Evolutionary conservation across 768 basidiomycete species (phyloP).

Genomic region (Tricholoma hemisulphureum): DNA sequence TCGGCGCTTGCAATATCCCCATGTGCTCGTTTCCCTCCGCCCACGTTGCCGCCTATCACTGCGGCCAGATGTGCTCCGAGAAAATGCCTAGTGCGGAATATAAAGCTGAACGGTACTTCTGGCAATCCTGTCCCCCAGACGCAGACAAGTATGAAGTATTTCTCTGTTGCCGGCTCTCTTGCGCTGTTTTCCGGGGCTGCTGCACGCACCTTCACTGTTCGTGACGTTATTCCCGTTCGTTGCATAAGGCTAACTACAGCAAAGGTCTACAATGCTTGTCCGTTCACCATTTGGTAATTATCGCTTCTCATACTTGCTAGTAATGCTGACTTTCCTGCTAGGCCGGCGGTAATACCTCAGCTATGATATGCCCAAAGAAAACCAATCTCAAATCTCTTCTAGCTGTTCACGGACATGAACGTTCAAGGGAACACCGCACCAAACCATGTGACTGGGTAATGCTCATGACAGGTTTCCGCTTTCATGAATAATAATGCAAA

Average conservation of each 20-base stretch:
- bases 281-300: constrained; percentile 65
- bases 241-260: not conserved
- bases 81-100: too few species aligned
- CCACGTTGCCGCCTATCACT: too few species aligned
- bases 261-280: constrained; percentile 57
- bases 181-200: constrained; percentile 28
- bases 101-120: not conserved
- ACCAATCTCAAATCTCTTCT: not conserved
- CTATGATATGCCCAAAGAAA: not conserved
- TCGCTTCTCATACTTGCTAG: not conserved
- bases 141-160: constrained; percentile 28
- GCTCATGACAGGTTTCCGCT: not conserved
- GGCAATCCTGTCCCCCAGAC: not conserved
- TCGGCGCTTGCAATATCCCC: too few species aligned
- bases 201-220: constrained; percentile 58
- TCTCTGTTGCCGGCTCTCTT: constrained; percentile 14
- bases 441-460: constrained; percentile 45
- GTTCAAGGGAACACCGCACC: constrained; percentile 49
- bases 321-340: constrained; percentile 10
- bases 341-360: constrained; percentile 36
- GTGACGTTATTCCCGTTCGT: constrained; percentile 1
- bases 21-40: too few species aligned
- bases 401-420: constrained; percentile 62
- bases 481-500: not conserved
- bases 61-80: too few species aligned